These are phyloP conservation scores for Halenospora varia DNA, from an alignment of 495 filamentous ascomycete genomes.

Conservation along the genomic window DNA sequence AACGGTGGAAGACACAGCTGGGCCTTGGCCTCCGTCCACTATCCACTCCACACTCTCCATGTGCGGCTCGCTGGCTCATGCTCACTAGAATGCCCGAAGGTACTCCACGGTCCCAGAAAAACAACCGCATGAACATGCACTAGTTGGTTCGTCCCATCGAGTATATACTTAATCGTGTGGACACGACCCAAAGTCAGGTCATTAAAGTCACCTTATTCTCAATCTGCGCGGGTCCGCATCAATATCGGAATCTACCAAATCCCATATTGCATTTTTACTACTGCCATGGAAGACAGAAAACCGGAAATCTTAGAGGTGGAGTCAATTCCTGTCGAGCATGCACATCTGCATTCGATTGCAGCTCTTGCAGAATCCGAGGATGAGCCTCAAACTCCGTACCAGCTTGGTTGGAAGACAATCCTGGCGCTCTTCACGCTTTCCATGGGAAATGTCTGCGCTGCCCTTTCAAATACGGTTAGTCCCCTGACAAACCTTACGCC, in stretches of 20 bases:
- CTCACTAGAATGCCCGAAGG: not conserved
- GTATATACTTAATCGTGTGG: not conserved
- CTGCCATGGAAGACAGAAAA: not conserved
- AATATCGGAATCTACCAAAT: not conserved
- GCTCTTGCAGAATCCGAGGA: constrained; percentile 9
- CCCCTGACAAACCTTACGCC: not conserved
- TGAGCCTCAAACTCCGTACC: constrained; percentile 15
- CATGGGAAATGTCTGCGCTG: constrained; percentile 18
- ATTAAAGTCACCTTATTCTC: not conserved
- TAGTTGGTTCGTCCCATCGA: not conserved
- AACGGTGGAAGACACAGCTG: no score
- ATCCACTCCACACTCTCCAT: not conserved
- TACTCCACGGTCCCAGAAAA: not conserved
- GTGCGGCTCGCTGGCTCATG: not conserved
- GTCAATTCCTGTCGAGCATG: not conserved
- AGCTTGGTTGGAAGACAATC: constrained; percentile 12
- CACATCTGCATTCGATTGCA: not conserved
- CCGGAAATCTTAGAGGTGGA: constrained; percentile 6
- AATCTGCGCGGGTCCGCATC: no score
- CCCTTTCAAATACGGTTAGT: constrained; percentile 15
- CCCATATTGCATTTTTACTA: not conserved
- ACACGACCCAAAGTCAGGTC: not conserved
- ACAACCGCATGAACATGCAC: not conserved
- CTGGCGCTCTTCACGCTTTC: constrained; percentile 11
- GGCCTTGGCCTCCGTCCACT: not conserved